These are phyloP conservation scores for Penicilliopsis zonata DNA, from an alignment of 495 filamentous ascomycete genomes.

Conservation along the genomic window DNA sequence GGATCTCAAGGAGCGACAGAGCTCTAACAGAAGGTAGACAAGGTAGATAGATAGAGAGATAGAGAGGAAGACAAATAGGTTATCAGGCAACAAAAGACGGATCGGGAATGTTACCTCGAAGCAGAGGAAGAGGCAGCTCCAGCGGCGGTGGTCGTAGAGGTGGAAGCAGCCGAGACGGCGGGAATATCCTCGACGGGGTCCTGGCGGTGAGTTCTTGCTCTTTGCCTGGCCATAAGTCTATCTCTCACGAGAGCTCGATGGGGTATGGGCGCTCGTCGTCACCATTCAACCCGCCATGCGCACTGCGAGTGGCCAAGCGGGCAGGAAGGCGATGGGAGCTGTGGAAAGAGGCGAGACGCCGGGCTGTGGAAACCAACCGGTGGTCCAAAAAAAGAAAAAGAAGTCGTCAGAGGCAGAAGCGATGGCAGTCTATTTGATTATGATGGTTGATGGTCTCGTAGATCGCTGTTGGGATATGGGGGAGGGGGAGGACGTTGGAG, in stretches of 20 bases:
- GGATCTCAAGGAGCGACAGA: no score
- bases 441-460: no score
- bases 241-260: slow-evolving; percentile 23
- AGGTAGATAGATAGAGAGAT: slow-evolving; percentile 2
- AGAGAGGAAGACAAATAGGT: no score
- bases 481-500: no score
- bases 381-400: no score
- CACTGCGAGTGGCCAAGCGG: slow-evolving; percentile 15
- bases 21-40: no score
- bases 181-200: slow-evolving; percentile 37
- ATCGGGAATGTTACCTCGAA: slow-evolving; percentile 27
- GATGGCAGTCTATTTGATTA: no score
- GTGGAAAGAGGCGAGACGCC: slow-evolving; percentile 1
- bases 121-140: slow-evolving; percentile 30
- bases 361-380: no score
- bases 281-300: slow-evolving; percentile 40
- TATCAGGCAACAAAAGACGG: no score
- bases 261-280: slow-evolving; percentile 20
- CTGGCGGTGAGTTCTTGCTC: slow-evolving; percentile 34
- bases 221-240: slow-evolving; percentile 42
- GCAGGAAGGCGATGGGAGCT: slow-evolving; percentile 10
- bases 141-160: slow-evolving; percentile 13
- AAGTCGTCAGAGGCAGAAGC: no score
- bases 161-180: slow-evolving; percentile 15
- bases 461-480: no score